Conservation (phyloP, 2,329 filamentous ascomycete genomes). For the Aspergillus piperis region DNA sequence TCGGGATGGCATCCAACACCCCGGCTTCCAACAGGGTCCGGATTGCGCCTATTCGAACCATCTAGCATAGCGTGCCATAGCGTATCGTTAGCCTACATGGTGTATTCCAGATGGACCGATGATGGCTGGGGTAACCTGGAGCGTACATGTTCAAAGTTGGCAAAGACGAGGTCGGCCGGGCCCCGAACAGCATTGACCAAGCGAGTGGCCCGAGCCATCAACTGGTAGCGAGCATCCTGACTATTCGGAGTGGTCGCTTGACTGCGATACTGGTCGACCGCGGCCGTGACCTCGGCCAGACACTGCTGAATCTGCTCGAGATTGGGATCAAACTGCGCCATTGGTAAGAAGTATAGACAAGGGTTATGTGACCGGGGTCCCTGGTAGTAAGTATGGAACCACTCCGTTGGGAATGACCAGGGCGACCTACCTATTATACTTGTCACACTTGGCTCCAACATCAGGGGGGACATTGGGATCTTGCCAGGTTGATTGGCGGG, state of each 20-base stretch:
- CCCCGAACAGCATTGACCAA: constrained; percentile 23
- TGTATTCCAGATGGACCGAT: neutral
- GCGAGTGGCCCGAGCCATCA: constrained; percentile 11
- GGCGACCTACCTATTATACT: neutral
- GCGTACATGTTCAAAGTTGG: constrained; percentile 19
- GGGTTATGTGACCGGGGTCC: too few species aligned
- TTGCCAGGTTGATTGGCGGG: neutral
- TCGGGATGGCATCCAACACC: constrained; percentile 25
- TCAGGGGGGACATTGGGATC: neutral
- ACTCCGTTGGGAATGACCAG: neutral
- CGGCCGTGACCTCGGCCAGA: constrained; percentile 11
- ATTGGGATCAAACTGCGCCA: neutral
- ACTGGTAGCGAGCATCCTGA: constrained; percentile 6
- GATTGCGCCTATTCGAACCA: constrained; percentile 18
- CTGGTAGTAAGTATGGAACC: too few species aligned
- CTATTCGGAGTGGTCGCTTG: neutral
- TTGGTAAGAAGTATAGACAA: neutral
- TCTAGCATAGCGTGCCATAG: neutral
- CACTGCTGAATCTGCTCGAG: constrained; percentile 7
- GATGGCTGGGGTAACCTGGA: neutral
- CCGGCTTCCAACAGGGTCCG: constrained; percentile 24
- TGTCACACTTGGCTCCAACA: neutral
- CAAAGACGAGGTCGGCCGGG: constrained; percentile 24
- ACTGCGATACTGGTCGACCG: neutral
- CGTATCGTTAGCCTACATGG: neutral